Conservation (phyloP, 352 stramenopile genomes). For the Pythium diclinum region DNA sequence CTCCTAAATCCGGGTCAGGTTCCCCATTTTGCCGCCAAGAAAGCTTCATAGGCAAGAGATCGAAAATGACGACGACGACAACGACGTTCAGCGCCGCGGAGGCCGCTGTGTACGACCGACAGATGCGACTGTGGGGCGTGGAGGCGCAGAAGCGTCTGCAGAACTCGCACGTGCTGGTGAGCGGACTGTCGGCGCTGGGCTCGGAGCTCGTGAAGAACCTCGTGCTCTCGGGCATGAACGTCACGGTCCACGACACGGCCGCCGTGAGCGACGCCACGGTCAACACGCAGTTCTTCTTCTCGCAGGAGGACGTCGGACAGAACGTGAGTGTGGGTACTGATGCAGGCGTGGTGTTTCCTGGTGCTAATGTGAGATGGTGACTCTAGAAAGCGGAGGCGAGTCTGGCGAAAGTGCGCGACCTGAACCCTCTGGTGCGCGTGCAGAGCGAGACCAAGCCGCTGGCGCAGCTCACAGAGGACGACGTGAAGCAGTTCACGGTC, state of each 20-base stretch:
- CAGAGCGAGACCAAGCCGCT: slow-evolving; percentile 66
- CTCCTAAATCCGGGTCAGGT: slow-evolving; percentile 7
- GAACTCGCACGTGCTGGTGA: slow-evolving; percentile 86
- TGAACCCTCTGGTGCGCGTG: slow-evolving; percentile 93
- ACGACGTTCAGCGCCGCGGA: slow-evolving; percentile 76
- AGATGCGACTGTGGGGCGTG: slow-evolving; percentile 98
- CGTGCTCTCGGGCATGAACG: slow-evolving; percentile 93
- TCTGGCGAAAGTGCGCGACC: slow-evolving; percentile 85
- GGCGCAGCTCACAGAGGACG: slow-evolving; percentile 52
- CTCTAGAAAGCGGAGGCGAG: slow-evolving; percentile 70
- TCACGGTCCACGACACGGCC: slow-evolving; percentile 89
- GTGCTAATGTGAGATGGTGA: slow-evolving; percentile 17
- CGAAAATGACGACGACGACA: slow-evolving; percentile 18
- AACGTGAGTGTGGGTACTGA: slow-evolving; percentile 43
- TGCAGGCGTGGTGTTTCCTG: background rate
- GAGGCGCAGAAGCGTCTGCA: slow-evolving; percentile 94
- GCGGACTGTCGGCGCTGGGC: slow-evolving; percentile 76
- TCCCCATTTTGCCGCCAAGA: slow-evolving; percentile 1
- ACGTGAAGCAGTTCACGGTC: slow-evolving; percentile 87
- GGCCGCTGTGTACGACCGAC: slow-evolving; percentile 96
- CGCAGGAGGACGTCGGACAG: slow-evolving; percentile 55
- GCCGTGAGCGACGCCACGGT: slow-evolving; percentile 44
- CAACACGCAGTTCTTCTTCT: slow-evolving; percentile 86
- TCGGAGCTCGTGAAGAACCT: slow-evolving; percentile 97
- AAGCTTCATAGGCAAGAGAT: background rate